Conservation (phyloP, 2,329 filamentous ascomycete genomes). For the Cordyceps javanica region DNA sequence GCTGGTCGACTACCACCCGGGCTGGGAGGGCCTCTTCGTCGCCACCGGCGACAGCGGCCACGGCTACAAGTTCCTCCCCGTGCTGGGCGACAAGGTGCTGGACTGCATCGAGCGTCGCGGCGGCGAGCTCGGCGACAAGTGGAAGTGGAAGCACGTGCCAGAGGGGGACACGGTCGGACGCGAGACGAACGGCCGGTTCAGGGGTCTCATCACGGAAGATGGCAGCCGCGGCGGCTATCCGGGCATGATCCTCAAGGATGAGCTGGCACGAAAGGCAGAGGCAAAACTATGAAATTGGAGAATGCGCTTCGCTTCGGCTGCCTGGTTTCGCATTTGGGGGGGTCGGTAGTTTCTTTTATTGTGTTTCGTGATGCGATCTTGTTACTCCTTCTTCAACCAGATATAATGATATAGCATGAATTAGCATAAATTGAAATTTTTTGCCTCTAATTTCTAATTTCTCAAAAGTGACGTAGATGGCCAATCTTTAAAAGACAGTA, state of each 20-base stretch:
- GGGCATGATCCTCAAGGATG: slow-evolving; percentile 40
- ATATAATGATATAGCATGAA: too few species aligned
- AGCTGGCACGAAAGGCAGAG: slow-evolving; percentile 27
- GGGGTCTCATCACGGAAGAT: slow-evolving; percentile 43
- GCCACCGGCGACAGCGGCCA: slow-evolving; percentile 60
- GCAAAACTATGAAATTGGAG: slow-evolving; percentile 10
- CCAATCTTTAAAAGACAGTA: too few species aligned
- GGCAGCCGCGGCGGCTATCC: slow-evolving; percentile 45
- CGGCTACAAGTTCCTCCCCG: slow-evolving; percentile 63
- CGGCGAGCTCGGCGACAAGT: slow-evolving; percentile 48
- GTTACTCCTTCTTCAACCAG: too few species aligned
- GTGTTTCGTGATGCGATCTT: background rate
- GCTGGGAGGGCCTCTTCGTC: slow-evolving; percentile 51
- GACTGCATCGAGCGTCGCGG: slow-evolving; percentile 45
- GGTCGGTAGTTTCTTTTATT: background rate
- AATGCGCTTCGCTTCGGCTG: background rate
- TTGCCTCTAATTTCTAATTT: too few species aligned
- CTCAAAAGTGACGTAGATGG: too few species aligned
- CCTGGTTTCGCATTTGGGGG: background rate
- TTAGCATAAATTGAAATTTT: too few species aligned
- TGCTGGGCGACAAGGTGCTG: slow-evolving; percentile 56
- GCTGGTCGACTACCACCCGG: slow-evolving; percentile 63
- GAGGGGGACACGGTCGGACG: slow-evolving; percentile 26
- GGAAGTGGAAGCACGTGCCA: slow-evolving; percentile 57
- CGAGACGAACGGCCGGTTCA: slow-evolving; percentile 30